phyloP scores from a whole-genome alignment of 129 eudicot genomes.

The Mikania micrantha region DNA sequence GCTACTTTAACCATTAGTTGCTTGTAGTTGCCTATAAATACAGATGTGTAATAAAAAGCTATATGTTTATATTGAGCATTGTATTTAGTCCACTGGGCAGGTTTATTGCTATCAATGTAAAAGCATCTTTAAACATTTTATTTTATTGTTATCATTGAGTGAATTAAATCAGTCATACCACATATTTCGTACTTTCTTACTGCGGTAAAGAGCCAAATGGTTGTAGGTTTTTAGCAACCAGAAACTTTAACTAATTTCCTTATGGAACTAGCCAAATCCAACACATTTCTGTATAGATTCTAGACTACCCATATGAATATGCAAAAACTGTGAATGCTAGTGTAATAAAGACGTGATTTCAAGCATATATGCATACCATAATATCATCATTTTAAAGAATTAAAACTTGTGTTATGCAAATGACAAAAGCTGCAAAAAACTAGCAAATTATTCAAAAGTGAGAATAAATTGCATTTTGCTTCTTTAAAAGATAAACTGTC shows the following conservation, averaged over 20 bases:
- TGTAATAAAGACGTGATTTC: background rate
- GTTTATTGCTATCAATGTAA: background rate
- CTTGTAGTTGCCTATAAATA: no score
- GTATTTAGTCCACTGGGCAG: no score
- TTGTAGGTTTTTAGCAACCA: background rate
- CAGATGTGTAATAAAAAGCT: no score
- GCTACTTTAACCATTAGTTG: no score
- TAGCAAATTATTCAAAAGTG: background rate
- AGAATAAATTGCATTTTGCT: conserved; percentile 17
- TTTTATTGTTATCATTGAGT: no score
- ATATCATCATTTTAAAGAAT: background rate
- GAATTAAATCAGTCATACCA: no score
- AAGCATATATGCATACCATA: background rate
- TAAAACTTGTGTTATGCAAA: background rate
- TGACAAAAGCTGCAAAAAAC: conserved; percentile 6
- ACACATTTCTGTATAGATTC: background rate
- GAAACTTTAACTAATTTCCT: background rate
- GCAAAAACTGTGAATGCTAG: background rate
- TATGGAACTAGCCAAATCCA: background rate
- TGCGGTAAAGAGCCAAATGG: background rate
- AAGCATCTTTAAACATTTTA: no score
- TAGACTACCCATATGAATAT: background rate
- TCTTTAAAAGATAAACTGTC: conserved; percentile 13
- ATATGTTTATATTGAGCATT: no score
- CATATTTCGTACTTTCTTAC: background rate